These are phyloP conservation scores for Aspergillus ochraceus DNA, from an alignment of 2,329 filamentous ascomycete genomes.

Conservation along the genomic window DNA sequence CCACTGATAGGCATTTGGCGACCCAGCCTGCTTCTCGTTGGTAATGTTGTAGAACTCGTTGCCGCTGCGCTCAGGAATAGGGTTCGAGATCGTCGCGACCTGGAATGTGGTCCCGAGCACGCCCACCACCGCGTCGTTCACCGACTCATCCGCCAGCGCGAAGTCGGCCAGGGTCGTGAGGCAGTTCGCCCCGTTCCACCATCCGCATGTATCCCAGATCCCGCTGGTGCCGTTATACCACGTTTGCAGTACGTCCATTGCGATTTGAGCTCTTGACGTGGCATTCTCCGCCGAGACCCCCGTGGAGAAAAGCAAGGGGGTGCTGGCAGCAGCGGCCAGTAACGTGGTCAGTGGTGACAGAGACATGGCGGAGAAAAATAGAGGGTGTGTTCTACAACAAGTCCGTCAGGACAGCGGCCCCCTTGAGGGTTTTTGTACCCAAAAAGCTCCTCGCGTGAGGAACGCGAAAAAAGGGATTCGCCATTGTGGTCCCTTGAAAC, in stretches of 20 bases:
- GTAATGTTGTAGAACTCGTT: constrained; percentile 3
- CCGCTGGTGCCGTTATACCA: constrained; percentile 64
- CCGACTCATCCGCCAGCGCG: constrained; percentile 36
- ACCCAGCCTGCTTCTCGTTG: background rate
- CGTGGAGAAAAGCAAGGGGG: background rate
- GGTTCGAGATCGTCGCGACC: constrained; percentile 17
- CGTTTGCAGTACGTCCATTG: constrained; percentile 51
- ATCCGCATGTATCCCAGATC: constrained; percentile 64
- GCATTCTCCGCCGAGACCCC: background rate
- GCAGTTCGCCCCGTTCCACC: constrained; percentile 73
- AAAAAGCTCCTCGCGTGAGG: background rate
- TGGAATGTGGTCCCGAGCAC: constrained; percentile 49
- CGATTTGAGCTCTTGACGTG: constrained; percentile 15
- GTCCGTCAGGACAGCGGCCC: too few species aligned
- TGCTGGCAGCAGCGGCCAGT: background rate
- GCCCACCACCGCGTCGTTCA: constrained; percentile 32
- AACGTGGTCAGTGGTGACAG: background rate
- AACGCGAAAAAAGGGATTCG: background rate
- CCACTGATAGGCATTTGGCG: constrained; percentile 21
- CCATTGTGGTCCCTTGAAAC: background rate
- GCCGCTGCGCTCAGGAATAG: constrained; percentile 11
- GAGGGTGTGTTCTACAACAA: background rate
- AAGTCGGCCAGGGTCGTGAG: constrained; percentile 63
- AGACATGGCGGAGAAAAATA: background rate
- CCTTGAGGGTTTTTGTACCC: background rate